Evolutionary conservation across 129 eudicot genomes (phyloP).

Genomic region (Dittrichia graveolens): DNA sequence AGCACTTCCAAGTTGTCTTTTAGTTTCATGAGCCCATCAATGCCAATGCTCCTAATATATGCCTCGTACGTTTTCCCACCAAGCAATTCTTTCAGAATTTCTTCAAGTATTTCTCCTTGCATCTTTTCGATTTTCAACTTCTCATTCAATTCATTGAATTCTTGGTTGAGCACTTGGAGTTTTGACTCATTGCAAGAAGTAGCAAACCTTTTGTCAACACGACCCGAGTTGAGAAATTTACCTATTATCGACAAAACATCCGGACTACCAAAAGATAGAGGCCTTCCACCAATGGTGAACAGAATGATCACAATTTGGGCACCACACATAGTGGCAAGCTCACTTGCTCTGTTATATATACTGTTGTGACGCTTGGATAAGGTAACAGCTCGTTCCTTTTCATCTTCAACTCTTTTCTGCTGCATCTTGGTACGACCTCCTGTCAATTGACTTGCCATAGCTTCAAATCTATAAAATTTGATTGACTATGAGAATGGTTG

Average conservation of each 20-base stretch:
- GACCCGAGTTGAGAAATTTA: neutral
- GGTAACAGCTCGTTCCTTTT: slow-evolving; percentile 13
- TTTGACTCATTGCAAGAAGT: neutral
- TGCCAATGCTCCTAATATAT: neutral
- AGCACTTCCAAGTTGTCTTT: neutral
- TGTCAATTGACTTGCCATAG: slow-evolving; percentile 12
- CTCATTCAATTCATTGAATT: slow-evolving; percentile 14
- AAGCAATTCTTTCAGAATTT: neutral
- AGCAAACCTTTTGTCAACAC: neutral
- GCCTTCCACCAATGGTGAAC: slow-evolving; percentile 31
- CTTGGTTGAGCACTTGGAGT: neutral
- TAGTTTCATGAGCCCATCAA: slow-evolving; percentile 19
- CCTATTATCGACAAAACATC: neutral
- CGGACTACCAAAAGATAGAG: slow-evolving; percentile 26
- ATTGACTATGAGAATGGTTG: neutral
- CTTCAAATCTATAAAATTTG: neutral
- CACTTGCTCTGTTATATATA: slow-evolving; percentile 28
- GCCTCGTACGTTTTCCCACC: slow-evolving; percentile 27
- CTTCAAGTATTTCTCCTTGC: neutral
- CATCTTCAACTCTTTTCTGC: slow-evolving; percentile 12
- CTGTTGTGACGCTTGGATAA: slow-evolving; percentile 24
- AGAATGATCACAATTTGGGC: slow-evolving; percentile 17
- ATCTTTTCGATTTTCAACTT: neutral
- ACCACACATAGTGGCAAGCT: slow-evolving; percentile 34
- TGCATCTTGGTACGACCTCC: slow-evolving; percentile 12